Base-by-base conservation (phyloP, 2,329 filamentous ascomycete species). In the Xylogone sp. region DNA sequence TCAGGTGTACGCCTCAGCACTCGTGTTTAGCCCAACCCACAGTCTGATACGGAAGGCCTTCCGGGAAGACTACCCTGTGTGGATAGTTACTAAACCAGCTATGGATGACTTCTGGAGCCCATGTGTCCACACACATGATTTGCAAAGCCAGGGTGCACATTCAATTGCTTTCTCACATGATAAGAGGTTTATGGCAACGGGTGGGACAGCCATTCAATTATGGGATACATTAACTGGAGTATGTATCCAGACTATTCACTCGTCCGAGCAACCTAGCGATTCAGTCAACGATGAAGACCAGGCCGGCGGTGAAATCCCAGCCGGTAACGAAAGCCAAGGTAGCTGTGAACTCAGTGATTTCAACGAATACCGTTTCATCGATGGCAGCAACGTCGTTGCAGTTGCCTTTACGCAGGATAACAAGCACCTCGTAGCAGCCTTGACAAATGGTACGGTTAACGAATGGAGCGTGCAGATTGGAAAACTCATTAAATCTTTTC, bases 1-100 rank as follows among this genome's bases (percentile, higher is more conserved):
- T 7, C 66, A 71, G 49, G 45, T 59, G 44, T 71, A 71, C 13
- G 27, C 13, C 27, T 31, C 27, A 31, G 27, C 27, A 31, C 62
- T 56, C 22, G 54, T 53, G 31, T 69, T 31, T 31, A 31, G 27
- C 13, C 27, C 27, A 7, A 31, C 27, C 7, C 27, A 31, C 8
- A 31, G 27, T 13, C 7, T 31, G 7, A 31, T 13, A 31, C 7
- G 27, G 27, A 31, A 8, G 7, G 27, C 27, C 27, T 31, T 31
- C 27, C 8, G 13, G 13, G 13, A 31, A 13, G 27, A 31, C 13
- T 31, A 31, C 27, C 27, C 27, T 8, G 13, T 8, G 13, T 31
- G 27, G 27, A 31, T 31, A 31, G 13, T 13, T 13, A 31, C 27
- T 31, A 31, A 31, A 31, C 27, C 27, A 31, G 27, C 13, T 13